Evolutionary conservation across 768 basidiomycete genomes (phyloP).

Genomic region (Kwoniella heveanensis): DNA sequence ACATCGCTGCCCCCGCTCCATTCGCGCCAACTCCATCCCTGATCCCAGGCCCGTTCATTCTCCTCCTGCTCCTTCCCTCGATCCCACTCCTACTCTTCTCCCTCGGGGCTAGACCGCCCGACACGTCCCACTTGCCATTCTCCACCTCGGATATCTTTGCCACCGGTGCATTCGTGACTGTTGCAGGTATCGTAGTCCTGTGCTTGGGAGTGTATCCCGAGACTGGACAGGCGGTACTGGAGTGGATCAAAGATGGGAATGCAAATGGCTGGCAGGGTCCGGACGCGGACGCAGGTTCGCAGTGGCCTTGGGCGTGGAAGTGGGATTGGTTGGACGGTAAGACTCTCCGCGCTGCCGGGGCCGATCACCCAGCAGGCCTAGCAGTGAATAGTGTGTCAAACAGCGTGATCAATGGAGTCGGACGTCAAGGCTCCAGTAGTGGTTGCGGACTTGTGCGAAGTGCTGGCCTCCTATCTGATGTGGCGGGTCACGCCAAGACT

Average conservation of each 20-base stretch:
- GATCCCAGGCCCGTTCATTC: conserved; percentile 42
- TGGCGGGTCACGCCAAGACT: neutral
- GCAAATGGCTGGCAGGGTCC: conserved; percentile 4
- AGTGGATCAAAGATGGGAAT: conserved; percentile 29
- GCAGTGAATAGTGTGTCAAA: neutral
- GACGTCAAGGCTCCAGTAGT: too few relatives aligned
- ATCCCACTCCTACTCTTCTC: conserved; percentile 43
- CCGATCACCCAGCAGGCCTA: neutral
- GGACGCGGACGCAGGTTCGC: neutral
- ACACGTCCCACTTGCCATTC: conserved; percentile 38
- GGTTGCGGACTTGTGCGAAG: too few relatives aligned
- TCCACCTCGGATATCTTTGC: conserved; percentile 36
- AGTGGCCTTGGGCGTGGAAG: conserved; percentile 1
- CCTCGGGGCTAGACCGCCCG: conserved; percentile 44
- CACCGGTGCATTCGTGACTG: conserved; percentile 37
- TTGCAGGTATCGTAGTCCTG: conserved; percentile 38
- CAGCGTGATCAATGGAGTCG: too few relatives aligned
- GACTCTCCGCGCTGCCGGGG: neutral
- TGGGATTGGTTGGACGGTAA: neutral
- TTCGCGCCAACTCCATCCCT: conserved; percentile 8
- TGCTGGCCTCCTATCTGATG: neutral
- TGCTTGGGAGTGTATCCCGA: conserved; percentile 39
- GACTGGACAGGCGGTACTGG: conserved; percentile 21
- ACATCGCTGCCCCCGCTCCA: conserved; percentile 11
- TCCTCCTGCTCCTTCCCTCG: conserved; percentile 38